phyloP scores from a whole-genome alignment of 495 filamentous ascomycete genomes.

The Neurospora sp. region DNA sequence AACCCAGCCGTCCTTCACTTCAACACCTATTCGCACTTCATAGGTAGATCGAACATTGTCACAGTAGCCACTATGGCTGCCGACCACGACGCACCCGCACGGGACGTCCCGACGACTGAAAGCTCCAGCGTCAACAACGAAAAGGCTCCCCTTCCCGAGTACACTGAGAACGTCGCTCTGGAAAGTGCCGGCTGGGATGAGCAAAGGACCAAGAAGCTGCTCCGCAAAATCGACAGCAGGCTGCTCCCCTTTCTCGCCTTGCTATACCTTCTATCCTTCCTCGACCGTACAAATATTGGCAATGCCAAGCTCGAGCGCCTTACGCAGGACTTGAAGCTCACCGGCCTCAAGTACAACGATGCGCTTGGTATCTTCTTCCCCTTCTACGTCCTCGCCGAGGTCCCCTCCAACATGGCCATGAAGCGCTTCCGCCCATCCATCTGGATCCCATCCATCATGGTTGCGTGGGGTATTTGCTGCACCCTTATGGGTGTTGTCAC shows the following conservation, averaged over 20 bases:
- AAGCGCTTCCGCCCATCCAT: constrained; percentile 53
- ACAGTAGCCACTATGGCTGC: constrained; percentile 12
- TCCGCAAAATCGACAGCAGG: constrained; percentile 40
- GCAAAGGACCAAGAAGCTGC: constrained; percentile 28
- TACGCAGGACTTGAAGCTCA: constrained; percentile 50
- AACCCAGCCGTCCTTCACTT: not conserved
- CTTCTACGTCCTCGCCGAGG: constrained; percentile 70
- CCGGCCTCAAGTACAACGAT: constrained; percentile 55
- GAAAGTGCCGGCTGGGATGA: constrained; percentile 20
- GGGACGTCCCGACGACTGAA: constrained; percentile 20
- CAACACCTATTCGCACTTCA: not conserved
- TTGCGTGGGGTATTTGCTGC: constrained; percentile 45
- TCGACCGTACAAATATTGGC: constrained; percentile 68
- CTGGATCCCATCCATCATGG: constrained; percentile 49
- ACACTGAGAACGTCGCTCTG: constrained; percentile 7
- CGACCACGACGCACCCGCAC: constrained; percentile 12
- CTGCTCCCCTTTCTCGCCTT: constrained; percentile 45
- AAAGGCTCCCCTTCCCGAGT: constrained; percentile 7
- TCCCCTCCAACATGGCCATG: constrained; percentile 60
- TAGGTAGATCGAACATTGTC: not conserved
- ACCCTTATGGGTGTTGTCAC: constrained; percentile 64
- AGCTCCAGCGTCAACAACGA: constrained; percentile 22
- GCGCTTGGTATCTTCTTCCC: constrained; percentile 73
- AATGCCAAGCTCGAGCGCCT: constrained; percentile 72
- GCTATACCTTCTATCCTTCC: constrained; percentile 56